Conservation (phyloP, 2,329 filamentous ascomycete genomes). For the Cytospora leucostoma region DNA sequence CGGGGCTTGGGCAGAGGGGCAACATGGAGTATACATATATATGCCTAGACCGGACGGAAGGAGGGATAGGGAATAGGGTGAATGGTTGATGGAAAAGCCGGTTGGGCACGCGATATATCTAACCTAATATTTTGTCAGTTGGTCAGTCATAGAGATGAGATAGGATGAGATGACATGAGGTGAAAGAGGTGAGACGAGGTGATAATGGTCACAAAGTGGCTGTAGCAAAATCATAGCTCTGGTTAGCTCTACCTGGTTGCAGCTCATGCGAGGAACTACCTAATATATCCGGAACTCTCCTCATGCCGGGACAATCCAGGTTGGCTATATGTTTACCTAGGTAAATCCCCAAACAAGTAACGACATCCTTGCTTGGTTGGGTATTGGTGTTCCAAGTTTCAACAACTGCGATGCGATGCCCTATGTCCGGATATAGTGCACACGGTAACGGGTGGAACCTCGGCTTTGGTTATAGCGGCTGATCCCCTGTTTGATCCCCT, state of each 20-base stretch:
- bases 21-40: too few relatives aligned
- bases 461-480: constrained; percentile 8
- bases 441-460: background rate
- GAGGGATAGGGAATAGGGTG: background rate
- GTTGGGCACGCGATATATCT: background rate
- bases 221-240: background rate
- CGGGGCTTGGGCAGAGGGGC: background rate
- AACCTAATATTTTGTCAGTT: background rate
- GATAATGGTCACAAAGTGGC: background rate
- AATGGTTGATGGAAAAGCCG: background rate
- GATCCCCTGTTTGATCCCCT: constrained; percentile 13
- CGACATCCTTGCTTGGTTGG: background rate
- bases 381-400: too few relatives aligned
- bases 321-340: background rate
- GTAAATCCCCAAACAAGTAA: background rate
- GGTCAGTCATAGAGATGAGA: background rate
- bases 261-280: background rate
- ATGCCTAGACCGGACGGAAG: background rate
- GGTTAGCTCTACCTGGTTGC: background rate
- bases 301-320: too few relatives aligned
- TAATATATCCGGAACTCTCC: too few relatives aligned
- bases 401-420: background rate
- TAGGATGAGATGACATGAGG: background rate
- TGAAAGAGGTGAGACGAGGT: background rate
- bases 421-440: background rate